Conservation (phyloP, 2,329 filamentous ascomycete species). For the Graphiopsis chlorocephala region DNA sequence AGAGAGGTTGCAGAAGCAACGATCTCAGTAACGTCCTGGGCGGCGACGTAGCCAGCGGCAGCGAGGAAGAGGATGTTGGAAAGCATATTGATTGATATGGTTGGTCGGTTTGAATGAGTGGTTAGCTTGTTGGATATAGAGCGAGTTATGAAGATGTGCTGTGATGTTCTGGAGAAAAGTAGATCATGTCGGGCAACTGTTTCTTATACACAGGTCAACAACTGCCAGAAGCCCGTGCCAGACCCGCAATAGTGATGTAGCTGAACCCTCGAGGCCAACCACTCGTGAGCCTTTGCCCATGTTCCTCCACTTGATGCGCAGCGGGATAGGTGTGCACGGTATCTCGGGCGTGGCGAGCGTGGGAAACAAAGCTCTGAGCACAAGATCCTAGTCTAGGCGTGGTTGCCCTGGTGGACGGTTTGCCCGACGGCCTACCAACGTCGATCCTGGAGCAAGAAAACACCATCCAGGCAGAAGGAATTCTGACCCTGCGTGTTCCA, state of each 20-base stretch:
- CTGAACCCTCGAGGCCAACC: background rate
- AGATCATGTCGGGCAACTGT: conserved; percentile 7
- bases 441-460: background rate
- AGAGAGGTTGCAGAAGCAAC: background rate
- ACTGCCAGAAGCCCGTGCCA: background rate
- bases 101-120: background rate
- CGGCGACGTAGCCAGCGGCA: conserved; percentile 12
- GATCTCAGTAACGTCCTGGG: conserved; percentile 10
- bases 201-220: conserved; percentile 13
- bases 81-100: conserved; percentile 4
- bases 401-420: conserved; percentile 8
- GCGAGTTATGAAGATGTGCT: background rate
- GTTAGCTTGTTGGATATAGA: background rate
- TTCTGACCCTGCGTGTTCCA: background rate
- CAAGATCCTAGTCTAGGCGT: background rate
- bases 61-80: conserved; percentile 2
- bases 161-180: conserved; percentile 7
- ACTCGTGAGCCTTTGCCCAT: conserved; percentile 1
- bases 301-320: background rate
- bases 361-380: conserved; percentile 1
- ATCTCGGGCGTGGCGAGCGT: background rate
- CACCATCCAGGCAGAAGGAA: background rate
- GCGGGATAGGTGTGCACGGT: background rate
- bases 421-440: background rate
- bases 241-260: conserved; percentile 16